phyloP scores from a whole-genome alignment of 2,329 filamentous ascomycete genomes.

The Paracorniculantispora psalliotae region DNA sequence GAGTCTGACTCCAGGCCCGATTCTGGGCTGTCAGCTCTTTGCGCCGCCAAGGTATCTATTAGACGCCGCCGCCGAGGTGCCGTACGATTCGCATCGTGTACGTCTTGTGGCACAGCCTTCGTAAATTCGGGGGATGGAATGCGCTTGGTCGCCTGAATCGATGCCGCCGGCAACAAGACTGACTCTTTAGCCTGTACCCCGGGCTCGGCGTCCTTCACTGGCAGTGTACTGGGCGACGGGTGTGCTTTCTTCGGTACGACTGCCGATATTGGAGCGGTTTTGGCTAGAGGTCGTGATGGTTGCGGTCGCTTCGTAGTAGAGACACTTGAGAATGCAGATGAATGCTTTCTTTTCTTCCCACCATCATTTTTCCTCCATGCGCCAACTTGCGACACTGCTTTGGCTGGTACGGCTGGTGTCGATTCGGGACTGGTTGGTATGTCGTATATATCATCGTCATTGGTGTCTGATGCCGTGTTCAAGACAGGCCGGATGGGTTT shows the following conservation, averaged over 20 bases:
- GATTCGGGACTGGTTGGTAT: conserved; percentile 7
- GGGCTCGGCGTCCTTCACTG: not conserved
- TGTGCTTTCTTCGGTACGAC: not conserved
- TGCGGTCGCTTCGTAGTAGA: not conserved
- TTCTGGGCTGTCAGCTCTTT: conserved; percentile 31
- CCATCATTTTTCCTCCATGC: not conserved
- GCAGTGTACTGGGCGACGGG: not conserved
- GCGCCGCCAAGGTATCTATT: conserved; percentile 39
- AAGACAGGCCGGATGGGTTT: not conserved
- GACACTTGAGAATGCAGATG: not conserved
- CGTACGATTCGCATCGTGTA: not conserved
- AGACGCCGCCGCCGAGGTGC: conserved; percentile 24
- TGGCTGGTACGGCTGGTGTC: not conserved
- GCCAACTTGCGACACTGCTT: not conserved
- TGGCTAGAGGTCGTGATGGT: not conserved
- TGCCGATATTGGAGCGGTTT: not conserved
- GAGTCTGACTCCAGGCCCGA: conserved; percentile 21
- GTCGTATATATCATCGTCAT: conserved; percentile 13
- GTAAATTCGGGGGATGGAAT: not conserved
- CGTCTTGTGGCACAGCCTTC: not conserved
- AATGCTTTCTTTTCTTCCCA: conserved; percentile 11
- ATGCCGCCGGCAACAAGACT: not conserved
- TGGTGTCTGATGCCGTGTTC: not conserved
- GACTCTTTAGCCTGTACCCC: not conserved
- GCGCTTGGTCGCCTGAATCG: not conserved